These are phyloP conservation scores for Neurospora discreta DNA, from an alignment of 495 filamentous ascomycete genomes.

Conservation along the genomic window DNA sequence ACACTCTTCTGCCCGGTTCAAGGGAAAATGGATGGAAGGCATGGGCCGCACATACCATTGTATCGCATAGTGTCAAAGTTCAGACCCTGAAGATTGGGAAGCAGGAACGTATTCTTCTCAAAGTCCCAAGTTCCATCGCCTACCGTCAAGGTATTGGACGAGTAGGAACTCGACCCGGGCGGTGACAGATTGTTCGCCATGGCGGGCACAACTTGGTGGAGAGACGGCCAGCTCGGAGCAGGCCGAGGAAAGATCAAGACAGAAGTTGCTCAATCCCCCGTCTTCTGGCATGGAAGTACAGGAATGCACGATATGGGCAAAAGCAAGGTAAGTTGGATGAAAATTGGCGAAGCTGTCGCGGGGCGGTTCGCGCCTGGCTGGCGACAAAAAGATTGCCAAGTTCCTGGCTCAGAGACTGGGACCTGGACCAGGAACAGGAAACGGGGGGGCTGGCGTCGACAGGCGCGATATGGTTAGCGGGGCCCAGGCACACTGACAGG, in stretches of 20 bases:
- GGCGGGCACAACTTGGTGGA: conserved; percentile 11
- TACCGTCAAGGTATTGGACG: conserved; percentile 71
- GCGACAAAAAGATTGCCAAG: not conserved
- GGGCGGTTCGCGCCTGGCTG: not conserved
- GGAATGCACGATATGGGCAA: not conserved
- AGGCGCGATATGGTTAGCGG: not conserved
- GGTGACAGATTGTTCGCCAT: conserved; percentile 55
- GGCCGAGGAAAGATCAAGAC: conserved; percentile 1
- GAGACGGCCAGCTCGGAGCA: conserved; percentile 12
- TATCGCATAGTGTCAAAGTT: conserved; percentile 94
- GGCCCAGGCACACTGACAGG: not conserved
- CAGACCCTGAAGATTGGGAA: conserved; percentile 75
- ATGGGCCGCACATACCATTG: conserved; percentile 54
- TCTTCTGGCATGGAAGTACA: not conserved
- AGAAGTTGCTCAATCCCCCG: not conserved
- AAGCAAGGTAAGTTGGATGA: not conserved
- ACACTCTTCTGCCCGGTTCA: too few relatives aligned
- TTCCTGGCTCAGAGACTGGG: not conserved
- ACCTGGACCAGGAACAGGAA: not conserved
- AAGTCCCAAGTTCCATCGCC: conserved; percentile 91
- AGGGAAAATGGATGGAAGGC: not conserved
- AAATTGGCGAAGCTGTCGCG: not conserved
- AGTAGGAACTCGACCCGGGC: conserved; percentile 72
- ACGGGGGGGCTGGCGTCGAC: not conserved
- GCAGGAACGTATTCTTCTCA: conserved; percentile 69